Base-by-base conservation (phyloP, 495 filamentous ascomycete species). In the Paragyromitra xinjiangensis region DNA sequence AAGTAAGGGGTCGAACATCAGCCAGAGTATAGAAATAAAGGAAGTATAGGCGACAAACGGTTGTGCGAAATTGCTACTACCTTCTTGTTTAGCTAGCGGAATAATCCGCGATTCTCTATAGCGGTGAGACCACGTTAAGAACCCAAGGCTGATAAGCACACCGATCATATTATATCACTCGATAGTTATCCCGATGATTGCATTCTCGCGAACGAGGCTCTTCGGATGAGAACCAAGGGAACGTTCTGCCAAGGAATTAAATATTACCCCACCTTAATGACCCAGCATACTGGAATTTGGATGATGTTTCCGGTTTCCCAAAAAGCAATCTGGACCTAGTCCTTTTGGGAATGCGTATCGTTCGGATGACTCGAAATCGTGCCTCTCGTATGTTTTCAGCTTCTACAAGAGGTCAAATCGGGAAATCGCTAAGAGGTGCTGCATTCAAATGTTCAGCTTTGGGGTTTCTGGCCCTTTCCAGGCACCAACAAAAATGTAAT, bases 131-230 rank as follows among this genome's bases (percentile, higher is more conserved):
- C 19, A 12, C 19, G n/a, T 44, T 6, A 29, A 24, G 72, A 37
- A 51, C 22, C 58, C 37, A 71, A 29, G 29, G 37, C 61, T 51
- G 45, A 37, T 48, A 37, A 53, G n/a, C 50, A 59, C 44, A 4
- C 2, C 50, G 40, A 73, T 77, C 74, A 77, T 77, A 51, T 71
- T 22, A 73, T 77, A 73, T 77, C 74, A 77, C 74, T 77, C 74
- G 74, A 48, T 37, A 39, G 29, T 26, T 19, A 29, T 45, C 44
- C 44, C 19, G 19, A 19, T 40, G 37, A 45, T 37, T n/a, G 11
- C 12, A 53, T 53, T 63, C 39, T 40, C 50, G 44, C 39, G 29
- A 53, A 16, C 45, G 69, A 64, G 62, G 59, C 62, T 39, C 40
- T 55, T 51, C 12, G 29, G 61, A 45, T n/a, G 16, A 26, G 22